A percentile compares a stretch with the other conserved stretches of the same genome.
These are phyloP conservation scores for Gentiana straminea DNA, from an alignment of 257 asterid species.

Conservation along the genomic window DNA sequence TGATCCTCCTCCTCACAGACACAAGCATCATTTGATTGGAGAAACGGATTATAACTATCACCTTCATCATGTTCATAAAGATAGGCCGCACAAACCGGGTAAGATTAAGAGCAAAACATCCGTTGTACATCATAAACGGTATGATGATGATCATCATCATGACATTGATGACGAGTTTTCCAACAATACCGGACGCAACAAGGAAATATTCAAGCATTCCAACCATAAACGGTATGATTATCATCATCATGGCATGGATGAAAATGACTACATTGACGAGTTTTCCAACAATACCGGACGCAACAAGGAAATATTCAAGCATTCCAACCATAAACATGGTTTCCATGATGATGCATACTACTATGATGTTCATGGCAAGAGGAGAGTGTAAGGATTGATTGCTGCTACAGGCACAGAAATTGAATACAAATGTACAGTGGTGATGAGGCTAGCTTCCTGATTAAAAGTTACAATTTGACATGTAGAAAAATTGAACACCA, in stretches of 20 bases:
- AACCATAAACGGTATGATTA: conserved; percentile 14
- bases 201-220: conserved; percentile 15
- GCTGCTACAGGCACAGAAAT: too few relatives aligned
- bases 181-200: conserved; percentile 7
- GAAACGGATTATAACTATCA: conserved; percentile 44
- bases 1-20: conserved; percentile 13
- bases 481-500: too few relatives aligned
- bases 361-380: conserved; percentile 9
- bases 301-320: conserved; percentile 15
- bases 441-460: too few relatives aligned
- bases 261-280: conserved; percentile 9
- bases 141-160: conserved; percentile 28
- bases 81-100: conserved; percentile 39
- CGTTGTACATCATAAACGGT: conserved; percentile 16
- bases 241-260: conserved; percentile 29
- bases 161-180: conserved; percentile 27
- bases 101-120: conserved; percentile 29
- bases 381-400: conserved; percentile 2
- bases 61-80: conserved; percentile 69
- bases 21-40: conserved; percentile 16
- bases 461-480: too few relatives aligned
- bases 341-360: conserved; percentile 10
- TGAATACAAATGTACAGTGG: too few relatives aligned
- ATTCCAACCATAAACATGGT: conserved; percentile 14
- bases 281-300: conserved; percentile 9